Evolutionary conservation across 2,329 filamentous ascomycete genomes (phyloP).

Genomic region (Monilinia vaccinii-corymbosi): DNA sequence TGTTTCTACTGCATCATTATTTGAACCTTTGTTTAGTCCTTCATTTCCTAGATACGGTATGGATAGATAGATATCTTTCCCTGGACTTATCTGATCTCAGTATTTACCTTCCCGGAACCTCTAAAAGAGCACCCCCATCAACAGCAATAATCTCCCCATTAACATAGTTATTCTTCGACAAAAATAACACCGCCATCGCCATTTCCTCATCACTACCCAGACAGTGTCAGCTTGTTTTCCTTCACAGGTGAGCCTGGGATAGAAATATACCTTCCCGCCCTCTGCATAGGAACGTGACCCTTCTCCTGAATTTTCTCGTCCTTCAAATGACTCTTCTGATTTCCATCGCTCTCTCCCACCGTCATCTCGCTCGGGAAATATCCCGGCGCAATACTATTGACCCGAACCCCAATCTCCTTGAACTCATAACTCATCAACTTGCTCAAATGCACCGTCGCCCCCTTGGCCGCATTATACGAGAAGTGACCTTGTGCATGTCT

Average conservation of each 20-base stretch:
- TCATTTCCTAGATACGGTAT: not conserved
- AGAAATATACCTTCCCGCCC: conserved; percentile 34
- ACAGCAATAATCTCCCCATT: conserved; percentile 35
- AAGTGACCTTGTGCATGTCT: conserved; percentile 25
- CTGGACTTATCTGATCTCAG: not conserved
- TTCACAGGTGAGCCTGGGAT: not conserved
- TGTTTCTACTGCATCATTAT: not conserved
- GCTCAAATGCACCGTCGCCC: conserved; percentile 43
- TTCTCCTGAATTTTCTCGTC: conserved; percentile 42
- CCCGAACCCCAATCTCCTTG: conserved; percentile 42
- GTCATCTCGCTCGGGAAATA: conserved; percentile 40
- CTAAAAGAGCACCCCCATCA: conserved; percentile 40
- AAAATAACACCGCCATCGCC: conserved; percentile 45
- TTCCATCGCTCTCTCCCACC: conserved; percentile 34
- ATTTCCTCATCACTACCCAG: conserved; percentile 37
- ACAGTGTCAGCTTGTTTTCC: not conserved
- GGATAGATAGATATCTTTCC: not conserved
- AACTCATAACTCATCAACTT: conserved; percentile 46
- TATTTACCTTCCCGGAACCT: conserved; percentile 26
- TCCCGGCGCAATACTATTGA: conserved; percentile 49
- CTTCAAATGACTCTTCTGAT: conserved; percentile 39
- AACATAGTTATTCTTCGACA: conserved; percentile 34
- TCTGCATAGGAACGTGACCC: conserved; percentile 39
- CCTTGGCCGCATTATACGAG: conserved; percentile 36
- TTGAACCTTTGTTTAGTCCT: not conserved